Evolutionary conservation across 148 eudicot genomes (phyloP), one percentile per base, ranked within the genome.

Genomic region (Camellia japonica): DNA sequence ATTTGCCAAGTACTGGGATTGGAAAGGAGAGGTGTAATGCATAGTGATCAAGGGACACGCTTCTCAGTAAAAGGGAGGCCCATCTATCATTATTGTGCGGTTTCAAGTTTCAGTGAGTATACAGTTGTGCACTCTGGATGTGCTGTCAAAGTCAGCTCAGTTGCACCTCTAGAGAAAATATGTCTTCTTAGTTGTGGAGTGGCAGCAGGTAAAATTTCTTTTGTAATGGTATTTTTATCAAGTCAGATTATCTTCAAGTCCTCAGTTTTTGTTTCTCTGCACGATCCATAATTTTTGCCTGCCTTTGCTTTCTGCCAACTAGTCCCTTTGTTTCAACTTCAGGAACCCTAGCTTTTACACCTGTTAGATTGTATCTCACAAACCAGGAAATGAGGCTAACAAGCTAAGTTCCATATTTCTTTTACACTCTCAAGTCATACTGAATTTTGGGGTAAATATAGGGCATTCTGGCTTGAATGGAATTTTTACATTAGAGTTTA

Each of bases 81-180:
- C 30, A 62, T 96, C 80, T 96, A 87, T 87, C 99, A 96, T 81
- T 96, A 93, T 73, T 93, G 99, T 82, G 99, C 95, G 5, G 98
- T 96, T 67, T 96, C 99, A 73, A 96, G 99, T 82, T 96, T 96
- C 88, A 93, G 99, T 20, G 98, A 96, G 82, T 96, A 90, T 61
- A 96, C 95, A n/a, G 92, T 96, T 75, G 98, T 96, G 85, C 94
- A 96, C 78, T 92, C 97, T 78, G 99, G 99, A 41, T 96, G 99
- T 85, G 99, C 99, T 84, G 91, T 93, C 78, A 96, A 93, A 90
- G 86, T 96, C 69, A 85, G 90, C 75, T 76, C 90, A 58, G 83
- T 68, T 68, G 98, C 97, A 23, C 98, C 99, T 79, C 72, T 93
- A 63, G 97, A 96, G 66, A 96, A 90, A 85, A 81, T 93, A 61